Conservation (phyloP, 2,329 filamentous ascomycete species). For the Penicillium sp. region DNA sequence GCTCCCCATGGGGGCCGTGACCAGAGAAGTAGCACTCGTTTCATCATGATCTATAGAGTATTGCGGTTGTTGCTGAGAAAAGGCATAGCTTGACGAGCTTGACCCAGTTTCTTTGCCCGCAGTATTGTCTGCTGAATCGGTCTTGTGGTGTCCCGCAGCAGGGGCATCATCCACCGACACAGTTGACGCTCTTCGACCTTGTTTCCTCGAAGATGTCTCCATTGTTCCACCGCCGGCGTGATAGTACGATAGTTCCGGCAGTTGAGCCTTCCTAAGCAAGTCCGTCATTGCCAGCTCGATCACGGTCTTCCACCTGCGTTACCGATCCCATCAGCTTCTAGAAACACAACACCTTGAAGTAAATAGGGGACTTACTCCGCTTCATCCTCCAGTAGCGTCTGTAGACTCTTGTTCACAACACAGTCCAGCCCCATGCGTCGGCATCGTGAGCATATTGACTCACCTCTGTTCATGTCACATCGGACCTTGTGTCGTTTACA, state of each 20-base stretch:
- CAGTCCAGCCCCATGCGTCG: constrained; percentile 49
- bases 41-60: constrained; percentile 38
- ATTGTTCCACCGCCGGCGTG: constrained; percentile 29
- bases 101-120: constrained; percentile 14
- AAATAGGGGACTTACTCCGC: constrained; percentile 36
- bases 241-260: constrained; percentile 39
- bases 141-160: constrained; percentile 16
- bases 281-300: constrained; percentile 40
- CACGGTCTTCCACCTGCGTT: constrained; percentile 35
- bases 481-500: constrained; percentile 54
- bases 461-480: constrained; percentile 50
- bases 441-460: constrained; percentile 49
- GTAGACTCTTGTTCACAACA: constrained; percentile 50
- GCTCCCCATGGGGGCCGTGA: constrained; percentile 46
- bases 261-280: constrained; percentile 34
- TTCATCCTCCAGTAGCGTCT: constrained; percentile 49
- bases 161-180: constrained; percentile 30
- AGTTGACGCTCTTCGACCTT: constrained; percentile 32
- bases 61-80: constrained; percentile 27
- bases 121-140: constrained; percentile 14
- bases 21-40: constrained; percentile 34
- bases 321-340: constrained; percentile 10
- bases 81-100: constrained; percentile 22
- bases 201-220: constrained; percentile 29
- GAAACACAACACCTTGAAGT: constrained; percentile 10